phyloP scores from a whole-genome alignment of 306 rosid genomes.

The Lathyrus sativus region DNA sequence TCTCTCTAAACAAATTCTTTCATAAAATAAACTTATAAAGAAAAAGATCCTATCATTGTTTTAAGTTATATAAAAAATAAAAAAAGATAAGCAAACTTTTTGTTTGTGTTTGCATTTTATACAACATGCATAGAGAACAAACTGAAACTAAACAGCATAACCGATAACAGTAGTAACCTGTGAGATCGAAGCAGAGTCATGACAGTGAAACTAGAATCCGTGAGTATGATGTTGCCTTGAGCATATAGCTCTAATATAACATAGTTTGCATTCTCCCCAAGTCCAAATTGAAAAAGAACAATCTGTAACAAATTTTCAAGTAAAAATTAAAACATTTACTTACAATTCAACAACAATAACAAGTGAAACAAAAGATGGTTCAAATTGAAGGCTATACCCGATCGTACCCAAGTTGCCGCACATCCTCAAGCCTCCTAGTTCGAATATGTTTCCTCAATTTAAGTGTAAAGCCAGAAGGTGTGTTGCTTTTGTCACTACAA shows the following conservation, averaged over 20 bases:
- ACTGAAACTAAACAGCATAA: constrained; percentile 26
- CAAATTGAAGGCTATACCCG: constrained; percentile 52
- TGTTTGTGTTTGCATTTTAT: background rate
- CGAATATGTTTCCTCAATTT: constrained; percentile 93
- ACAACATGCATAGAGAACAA: background rate
- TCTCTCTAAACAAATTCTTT: background rate
- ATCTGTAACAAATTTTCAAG: constrained; percentile 60
- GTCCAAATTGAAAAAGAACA: constrained; percentile 90
- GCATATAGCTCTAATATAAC: constrained; percentile 93
- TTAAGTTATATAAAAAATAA: background rate
- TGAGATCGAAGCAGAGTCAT: constrained; percentile 97
- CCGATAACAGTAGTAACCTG: constrained; percentile 52
- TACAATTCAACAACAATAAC: background rate
- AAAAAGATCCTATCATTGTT: background rate
- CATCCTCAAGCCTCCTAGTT: constrained; percentile 95
- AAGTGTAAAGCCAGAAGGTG: constrained; percentile 97
- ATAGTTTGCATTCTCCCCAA: constrained; percentile 85
- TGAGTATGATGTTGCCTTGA: constrained; percentile 88
- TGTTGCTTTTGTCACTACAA: constrained; percentile 83
- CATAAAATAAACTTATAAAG: background rate
- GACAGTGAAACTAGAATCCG: constrained; percentile 80
- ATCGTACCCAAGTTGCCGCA: constrained; percentile 97
- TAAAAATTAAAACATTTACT: background rate
- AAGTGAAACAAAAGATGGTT: constrained; percentile 10
- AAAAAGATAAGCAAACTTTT: constrained; percentile 24